Conservation (phyloP, 148 eudicot species). For the Silene conica region DNA sequence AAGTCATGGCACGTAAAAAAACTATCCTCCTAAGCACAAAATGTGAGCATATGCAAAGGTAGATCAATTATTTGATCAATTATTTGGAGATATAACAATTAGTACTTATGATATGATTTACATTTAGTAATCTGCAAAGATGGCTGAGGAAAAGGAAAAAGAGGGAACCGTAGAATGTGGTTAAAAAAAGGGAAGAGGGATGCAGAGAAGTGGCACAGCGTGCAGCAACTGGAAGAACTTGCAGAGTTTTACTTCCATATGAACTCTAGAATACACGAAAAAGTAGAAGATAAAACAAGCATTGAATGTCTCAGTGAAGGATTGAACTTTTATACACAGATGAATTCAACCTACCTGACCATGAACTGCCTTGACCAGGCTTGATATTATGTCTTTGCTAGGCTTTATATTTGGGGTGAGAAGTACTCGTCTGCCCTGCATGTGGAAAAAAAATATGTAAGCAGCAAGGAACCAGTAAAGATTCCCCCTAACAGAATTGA, state of each 20-base stretch:
- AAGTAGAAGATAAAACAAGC: neutral
- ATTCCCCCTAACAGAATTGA: neutral
- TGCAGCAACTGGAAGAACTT: neutral
- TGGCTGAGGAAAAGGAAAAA: neutral
- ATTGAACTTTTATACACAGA: neutral
- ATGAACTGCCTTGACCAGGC: constrained; percentile 74
- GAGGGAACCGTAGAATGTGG: neutral
- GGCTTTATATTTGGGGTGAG: constrained; percentile 71
- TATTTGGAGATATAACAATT: neutral
- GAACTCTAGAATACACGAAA: too few relatives aligned
- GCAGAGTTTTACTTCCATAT: too few relatives aligned
- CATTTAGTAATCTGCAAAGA: neutral
- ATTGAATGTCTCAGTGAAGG: neutral
- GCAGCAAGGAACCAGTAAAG: neutral
- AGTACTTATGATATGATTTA: neutral
- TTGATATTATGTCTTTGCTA: constrained; percentile 44
- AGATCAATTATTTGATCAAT: neutral
- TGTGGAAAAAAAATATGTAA: neutral
- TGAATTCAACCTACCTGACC: constrained; percentile 55
- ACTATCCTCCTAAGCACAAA: too few relatives aligned
- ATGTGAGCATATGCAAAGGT: neutral
- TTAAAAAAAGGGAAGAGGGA: neutral
- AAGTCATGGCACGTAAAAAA: too few relatives aligned
- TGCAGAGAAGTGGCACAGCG: neutral
- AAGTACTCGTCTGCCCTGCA: constrained; percentile 59